Evolutionary conservation across 2,329 filamentous ascomycete genomes (phyloP).

Genomic region (Xylaria sp.): DNA sequence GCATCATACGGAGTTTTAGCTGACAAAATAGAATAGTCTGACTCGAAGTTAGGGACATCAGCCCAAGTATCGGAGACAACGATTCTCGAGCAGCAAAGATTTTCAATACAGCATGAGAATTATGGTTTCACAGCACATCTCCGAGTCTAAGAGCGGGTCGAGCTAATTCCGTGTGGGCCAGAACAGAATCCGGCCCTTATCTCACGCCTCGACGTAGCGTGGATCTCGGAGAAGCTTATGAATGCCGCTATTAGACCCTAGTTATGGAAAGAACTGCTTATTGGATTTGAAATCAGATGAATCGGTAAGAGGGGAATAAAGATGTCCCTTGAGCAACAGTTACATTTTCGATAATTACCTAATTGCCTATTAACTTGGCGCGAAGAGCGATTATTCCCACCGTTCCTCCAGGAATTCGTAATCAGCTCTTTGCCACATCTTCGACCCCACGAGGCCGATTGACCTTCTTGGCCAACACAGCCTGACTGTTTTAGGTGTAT

Average conservation of each 20-base stretch:
- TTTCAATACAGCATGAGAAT: neutral
- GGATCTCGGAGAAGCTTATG: slow-evolving; percentile 2
- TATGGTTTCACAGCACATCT: neutral
- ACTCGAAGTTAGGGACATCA: neutral
- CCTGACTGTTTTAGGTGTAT: neutral
- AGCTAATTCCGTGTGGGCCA: slow-evolving; percentile 12
- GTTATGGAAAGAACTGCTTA: neutral
- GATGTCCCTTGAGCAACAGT: neutral
- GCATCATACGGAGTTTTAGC: neutral
- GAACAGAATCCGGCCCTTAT: neutral
- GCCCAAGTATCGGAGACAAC: neutral
- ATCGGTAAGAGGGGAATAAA: neutral
- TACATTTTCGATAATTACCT: no score
- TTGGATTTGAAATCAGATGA: neutral
- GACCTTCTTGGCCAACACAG: neutral
- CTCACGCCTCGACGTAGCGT: neutral
- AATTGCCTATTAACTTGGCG: neutral
- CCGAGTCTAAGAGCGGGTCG: slow-evolving; percentile 5
- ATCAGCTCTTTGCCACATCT: neutral
- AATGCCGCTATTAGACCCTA: neutral
- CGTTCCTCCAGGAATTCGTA: neutral
- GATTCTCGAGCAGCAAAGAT: neutral
- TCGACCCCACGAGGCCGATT: neutral
- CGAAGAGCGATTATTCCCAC: neutral
- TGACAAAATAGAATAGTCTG: neutral